These are phyloP conservation scores for Penicillium sp. DNA, from an alignment of 2,329 filamentous ascomycete species.

Conservation along the genomic window DNA sequence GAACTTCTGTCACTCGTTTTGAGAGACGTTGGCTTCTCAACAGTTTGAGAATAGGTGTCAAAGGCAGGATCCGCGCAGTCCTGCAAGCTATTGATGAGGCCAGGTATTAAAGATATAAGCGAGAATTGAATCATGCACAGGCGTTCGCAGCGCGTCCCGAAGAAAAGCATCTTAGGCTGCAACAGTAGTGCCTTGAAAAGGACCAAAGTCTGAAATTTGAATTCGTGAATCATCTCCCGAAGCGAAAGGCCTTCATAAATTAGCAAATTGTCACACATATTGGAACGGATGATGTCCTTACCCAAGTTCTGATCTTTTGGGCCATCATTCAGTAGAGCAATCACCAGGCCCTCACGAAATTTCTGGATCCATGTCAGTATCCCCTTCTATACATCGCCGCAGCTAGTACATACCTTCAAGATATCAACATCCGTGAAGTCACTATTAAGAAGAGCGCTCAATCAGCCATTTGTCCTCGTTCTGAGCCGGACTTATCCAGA, in stretches of 20 bases:
- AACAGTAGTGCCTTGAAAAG: conserved; percentile 90
- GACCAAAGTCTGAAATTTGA: conserved; percentile 90
- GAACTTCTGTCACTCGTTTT: conserved; percentile 90
- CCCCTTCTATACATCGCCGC: not conserved
- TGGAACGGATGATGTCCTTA: conserved; percentile 38
- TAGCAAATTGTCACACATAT: conserved; percentile 3
- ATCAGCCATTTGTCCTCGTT: conserved; percentile 1
- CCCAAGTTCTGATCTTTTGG: conserved; percentile 86
- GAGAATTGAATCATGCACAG: conserved; percentile 99
- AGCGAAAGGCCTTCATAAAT: conserved; percentile 60
- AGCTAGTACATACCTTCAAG: conserved; percentile 52
- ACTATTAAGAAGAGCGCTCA: conserved; percentile 31
- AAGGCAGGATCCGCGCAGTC: conserved; percentile 94
- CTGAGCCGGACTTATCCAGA: not conserved
- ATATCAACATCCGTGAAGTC: conserved; percentile 94
- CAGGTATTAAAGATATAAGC: conserved; percentile 89
- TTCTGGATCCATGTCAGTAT: conserved; percentile 48
- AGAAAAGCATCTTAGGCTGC: conserved; percentile 99
- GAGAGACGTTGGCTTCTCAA: conserved; percentile 76
- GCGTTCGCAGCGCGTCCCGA: conserved; percentile 91
- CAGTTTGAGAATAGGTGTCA: conserved; percentile 72
- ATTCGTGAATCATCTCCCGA: conserved; percentile 88
- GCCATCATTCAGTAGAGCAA: conserved; percentile 58
- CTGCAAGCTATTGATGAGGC: conserved; percentile 84
- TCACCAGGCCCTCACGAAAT: conserved; percentile 82